Evolutionary conservation across 2,329 filamentous ascomycete genomes (phyloP).

Genomic region (Trichoderma simmonsii): DNA sequence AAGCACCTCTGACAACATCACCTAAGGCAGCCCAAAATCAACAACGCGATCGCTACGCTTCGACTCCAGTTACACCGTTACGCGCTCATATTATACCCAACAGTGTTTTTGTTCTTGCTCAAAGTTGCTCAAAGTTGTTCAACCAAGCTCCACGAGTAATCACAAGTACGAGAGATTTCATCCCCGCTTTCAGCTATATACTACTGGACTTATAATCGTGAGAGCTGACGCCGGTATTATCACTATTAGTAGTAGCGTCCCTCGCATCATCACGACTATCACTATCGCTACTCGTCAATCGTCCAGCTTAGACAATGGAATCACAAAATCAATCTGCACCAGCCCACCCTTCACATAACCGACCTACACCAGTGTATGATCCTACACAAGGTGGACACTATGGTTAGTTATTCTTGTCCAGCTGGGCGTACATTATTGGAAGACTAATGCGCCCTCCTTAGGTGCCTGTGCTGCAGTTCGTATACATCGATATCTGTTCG

Average conservation of each 20-base stretch:
- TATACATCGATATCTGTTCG: conserved; percentile 6
- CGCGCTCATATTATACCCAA: background rate
- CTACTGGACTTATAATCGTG: background rate
- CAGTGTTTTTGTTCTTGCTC: background rate
- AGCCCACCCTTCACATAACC: conserved; percentile 55
- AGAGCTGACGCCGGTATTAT: background rate
- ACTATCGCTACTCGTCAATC: background rate
- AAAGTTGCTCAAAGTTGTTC: background rate
- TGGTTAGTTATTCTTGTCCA: conserved; percentile 48
- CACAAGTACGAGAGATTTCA: background rate
- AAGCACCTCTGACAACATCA: conserved; percentile 15
- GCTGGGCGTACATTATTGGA: background rate
- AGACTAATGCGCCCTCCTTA: conserved; percentile 28
- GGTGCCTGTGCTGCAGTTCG: conserved; percentile 48
- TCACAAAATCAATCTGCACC: conserved; percentile 46
- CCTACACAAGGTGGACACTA: conserved; percentile 73
- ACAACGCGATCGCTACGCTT: conserved; percentile 4
- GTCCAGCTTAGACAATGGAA: conserved; percentile 33
- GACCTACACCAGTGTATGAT: conserved; percentile 67
- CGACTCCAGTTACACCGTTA: background rate
- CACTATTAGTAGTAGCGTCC: background rate
- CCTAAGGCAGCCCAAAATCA: conserved; percentile 7
- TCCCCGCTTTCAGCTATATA: background rate
- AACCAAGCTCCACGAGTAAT: background rate
- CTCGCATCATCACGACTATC: background rate